phyloP scores from a whole-genome alignment of 176 grass and related monocot species.

The Stipa capillata region DNA sequence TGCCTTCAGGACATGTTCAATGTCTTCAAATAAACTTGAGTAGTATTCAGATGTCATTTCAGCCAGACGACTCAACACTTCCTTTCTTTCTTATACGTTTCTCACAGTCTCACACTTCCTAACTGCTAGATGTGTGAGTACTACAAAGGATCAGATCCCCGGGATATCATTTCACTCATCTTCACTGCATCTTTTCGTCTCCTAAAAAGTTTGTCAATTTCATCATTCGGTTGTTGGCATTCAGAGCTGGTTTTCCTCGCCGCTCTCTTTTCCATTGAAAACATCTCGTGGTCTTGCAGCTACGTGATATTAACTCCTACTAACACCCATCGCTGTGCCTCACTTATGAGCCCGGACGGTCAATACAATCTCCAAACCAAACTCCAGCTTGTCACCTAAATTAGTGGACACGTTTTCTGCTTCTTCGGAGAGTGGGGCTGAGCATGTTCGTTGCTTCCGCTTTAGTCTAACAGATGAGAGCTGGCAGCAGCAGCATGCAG shows the following conservation, averaged over 20 bases:
- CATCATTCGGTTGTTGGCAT: not conserved
- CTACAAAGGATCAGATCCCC: too few species aligned
- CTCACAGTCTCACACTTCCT: not conserved
- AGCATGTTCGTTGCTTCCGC: slow-evolving; percentile 40
- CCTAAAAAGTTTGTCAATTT: not conserved
- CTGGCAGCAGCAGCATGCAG: not conserved
- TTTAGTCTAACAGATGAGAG: slow-evolving; percentile 17
- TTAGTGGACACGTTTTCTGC: not conserved
- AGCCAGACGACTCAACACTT: too few species aligned
- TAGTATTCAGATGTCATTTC: not conserved
- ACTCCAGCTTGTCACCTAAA: slow-evolving; percentile 11
- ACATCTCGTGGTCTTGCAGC: slow-evolving; percentile 21
- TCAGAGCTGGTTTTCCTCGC: not conserved
- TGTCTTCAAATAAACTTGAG: not conserved
- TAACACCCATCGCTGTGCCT: not conserved
- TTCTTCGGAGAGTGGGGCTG: not conserved
- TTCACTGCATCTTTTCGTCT: not conserved
- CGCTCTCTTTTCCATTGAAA: not conserved
- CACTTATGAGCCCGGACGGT: not conserved
- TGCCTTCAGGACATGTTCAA: not conserved
- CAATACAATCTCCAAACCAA: slow-evolving; percentile 11
- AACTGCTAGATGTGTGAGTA: too few species aligned
- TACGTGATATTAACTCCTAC: not conserved
- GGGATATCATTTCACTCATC: too few species aligned
- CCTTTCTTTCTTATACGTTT: too few species aligned